These are phyloP conservation scores for Schoenoplectus triqueter DNA, from an alignment of 202 grass and related monocot species.

Conservation along the genomic window DNA sequence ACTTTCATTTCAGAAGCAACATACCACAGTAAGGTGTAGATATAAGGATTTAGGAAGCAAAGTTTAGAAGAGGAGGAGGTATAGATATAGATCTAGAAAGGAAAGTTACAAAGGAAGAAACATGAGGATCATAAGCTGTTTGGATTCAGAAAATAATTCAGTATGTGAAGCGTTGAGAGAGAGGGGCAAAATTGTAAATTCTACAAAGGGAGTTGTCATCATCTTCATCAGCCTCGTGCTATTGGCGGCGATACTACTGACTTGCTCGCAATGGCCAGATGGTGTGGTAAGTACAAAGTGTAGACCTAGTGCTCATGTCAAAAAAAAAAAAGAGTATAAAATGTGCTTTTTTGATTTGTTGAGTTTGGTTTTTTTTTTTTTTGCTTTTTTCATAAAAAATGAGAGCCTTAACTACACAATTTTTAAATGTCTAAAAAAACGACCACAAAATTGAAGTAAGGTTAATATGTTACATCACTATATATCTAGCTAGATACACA, in stretches of 20 bases:
- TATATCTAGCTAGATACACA: conserved; percentile 4
- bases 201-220: conserved; percentile 36
- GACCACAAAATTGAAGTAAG: background rate
- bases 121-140: conserved; percentile 29
- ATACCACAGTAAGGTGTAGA: background rate
- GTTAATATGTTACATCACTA: background rate
- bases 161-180: background rate
- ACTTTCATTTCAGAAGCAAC: conserved; percentile 12
- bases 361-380: background rate
- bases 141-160: conserved; percentile 14
- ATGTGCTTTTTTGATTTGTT: background rate
- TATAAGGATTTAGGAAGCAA: background rate
- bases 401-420: too few species aligned
- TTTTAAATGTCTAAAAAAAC: too few species aligned
- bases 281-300: conserved; percentile 24
- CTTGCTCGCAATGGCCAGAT: conserved; percentile 32
- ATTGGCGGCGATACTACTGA: conserved; percentile 29
- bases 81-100: background rate
- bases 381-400: background rate
- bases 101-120: background rate
- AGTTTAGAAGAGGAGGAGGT: background rate
- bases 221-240: conserved; percentile 25
- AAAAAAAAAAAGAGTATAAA: too few species aligned
- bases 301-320: too few species aligned
- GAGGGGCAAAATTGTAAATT: conserved; percentile 1